Base-by-base conservation (phyloP, 2,329 filamentous ascomycete species). In the Zasmidium citrigriseum region DNA sequence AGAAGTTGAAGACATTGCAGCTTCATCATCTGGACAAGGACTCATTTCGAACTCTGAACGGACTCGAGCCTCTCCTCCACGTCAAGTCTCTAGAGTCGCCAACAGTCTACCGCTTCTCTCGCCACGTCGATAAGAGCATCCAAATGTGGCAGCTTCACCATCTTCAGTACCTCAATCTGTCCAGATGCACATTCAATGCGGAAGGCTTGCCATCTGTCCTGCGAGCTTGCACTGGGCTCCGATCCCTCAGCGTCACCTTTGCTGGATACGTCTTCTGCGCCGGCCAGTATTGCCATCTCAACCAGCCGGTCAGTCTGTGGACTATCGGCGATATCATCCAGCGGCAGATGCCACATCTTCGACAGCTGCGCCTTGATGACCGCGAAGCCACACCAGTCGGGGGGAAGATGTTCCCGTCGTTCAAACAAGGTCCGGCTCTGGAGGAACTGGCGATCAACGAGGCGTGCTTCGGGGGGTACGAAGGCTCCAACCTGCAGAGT, bases 31-130 rank as follows among this genome's bases (percentile, higher is more conserved):
- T n/a, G n/a, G n/a, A n/a, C n/a, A n/a, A n/a, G n/a, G n/a, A n/a
- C n/a, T n/a, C n/a, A n/a, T n/a, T n/a, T n/a, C n/a, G n/a, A n/a
- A n/a, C n/a, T n/a, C n/a, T n/a, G n/a, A n/a, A n/a, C n/a, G n/a
- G n/a, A n/a, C n/a, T n/a, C n/a, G n/a, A n/a, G n/a, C n/a, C n/a
- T n/a, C n/a, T n/a, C n/a, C n/a, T n/a, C n/a, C n/a, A n/a, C n/a
- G n/a, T n/a, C n/a, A n/a, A n/a, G n/a, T 49, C 51, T 4, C 16
- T 58, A 10, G 18, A 54, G 7, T 54, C 56, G 4, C 12, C 54
- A 16, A 58, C 56, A 23, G 22, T 54, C 16, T 54, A 54, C 55
- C 55, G 55, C 18, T 54, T 54, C 45, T n/a, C n/a, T n/a, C n/a
- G n/a, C n/a, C n/a, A n/a, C n/a, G 47, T 21, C 44, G 20, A 51